Base-by-base conservation (phyloP, 2,329 filamentous ascomycete genomes). In the Colletotrichum tabaci region DNA sequence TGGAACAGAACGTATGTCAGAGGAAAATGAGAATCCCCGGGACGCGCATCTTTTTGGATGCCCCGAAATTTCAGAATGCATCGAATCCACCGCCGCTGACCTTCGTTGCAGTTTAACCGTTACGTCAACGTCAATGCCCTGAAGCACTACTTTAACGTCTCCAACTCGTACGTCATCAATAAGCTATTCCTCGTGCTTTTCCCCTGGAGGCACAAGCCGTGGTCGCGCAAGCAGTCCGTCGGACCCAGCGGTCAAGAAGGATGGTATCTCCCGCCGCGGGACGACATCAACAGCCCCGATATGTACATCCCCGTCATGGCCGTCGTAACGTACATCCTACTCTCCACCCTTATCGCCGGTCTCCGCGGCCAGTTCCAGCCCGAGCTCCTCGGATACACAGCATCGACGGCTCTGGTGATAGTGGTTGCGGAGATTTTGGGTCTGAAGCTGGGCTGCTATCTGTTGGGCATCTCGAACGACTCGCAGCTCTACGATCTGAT, bases 251-350 rank as follows among this genome's bases (percentile, higher is more conserved):
- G 92, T 61, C 90, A 92, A 77, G 91, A 93, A 74, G 90, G 90
- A 56, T 92, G 91, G 86, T 99, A 96, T 83, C 88, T 98, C 9
- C 94, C 96, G 6, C 96, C 96, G 2, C 89, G 96, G 74, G 96
- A 99, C 82, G 96, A 99, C 80, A 87, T 98, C 82, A 99, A 99
- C 84, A 97, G 94, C 75, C 96, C 97, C 18, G 96, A 99, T 84
- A 98, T 99, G 95, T 99, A 99, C 85, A 99, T 99, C 77, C 95
- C 95, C 82, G 93, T 97, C 78, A 99, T 99, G 96, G 96, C 96
- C 1, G 87, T 99, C 64, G 95, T 98, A 57, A 99, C 96, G 30
- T 99, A 99, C 82, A 97, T 99, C 75, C 92, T 99, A 44, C 89
- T 99, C 13, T 97, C 94, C 6, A 96, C 96, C 0, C 88, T 98